Percentiles rank a stretch among this genome's conserved stretches.
Evolutionary conservation across 306 rosid species (phyloP).

Genomic region (Trifolium fragiferum): DNA sequence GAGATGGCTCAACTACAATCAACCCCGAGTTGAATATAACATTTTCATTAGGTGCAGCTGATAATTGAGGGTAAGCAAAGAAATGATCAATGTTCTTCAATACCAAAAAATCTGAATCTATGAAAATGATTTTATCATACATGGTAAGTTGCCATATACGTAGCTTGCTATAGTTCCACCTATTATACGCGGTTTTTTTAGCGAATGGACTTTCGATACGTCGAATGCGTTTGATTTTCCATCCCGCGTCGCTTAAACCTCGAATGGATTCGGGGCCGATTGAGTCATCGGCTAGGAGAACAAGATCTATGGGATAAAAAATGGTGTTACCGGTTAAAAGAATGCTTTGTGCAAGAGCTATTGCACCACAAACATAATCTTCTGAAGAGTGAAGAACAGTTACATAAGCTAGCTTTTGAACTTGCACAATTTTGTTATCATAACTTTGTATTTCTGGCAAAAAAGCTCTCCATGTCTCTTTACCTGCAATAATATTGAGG

Average conservation of each 20-base stretch:
- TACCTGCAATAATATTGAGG: constrained; percentile 40
- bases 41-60: constrained; percentile 62
- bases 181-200: constrained; percentile 58
- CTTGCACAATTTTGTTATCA: background rate
- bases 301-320: constrained; percentile 50
- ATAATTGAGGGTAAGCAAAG: constrained; percentile 59
- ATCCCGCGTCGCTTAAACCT: constrained; percentile 67
- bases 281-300: constrained; percentile 75
- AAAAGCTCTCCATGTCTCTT: constrained; percentile 52
- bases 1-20: constrained; percentile 80
- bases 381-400: constrained; percentile 87
- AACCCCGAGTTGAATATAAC: constrained; percentile 74
- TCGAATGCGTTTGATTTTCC: constrained; percentile 58
- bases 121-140: constrained; percentile 71
- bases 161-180: constrained; percentile 91
- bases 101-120: constrained; percentile 71
- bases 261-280: constrained; percentile 46
- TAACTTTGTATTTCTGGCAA: background rate
- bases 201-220: constrained; percentile 72
- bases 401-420: constrained; percentile 62
- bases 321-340: constrained; percentile 16
- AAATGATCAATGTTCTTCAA: constrained; percentile 52
- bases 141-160: constrained; percentile 65
- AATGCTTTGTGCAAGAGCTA: constrained; percentile 83
- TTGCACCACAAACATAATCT: constrained; percentile 86